Conservation (phyloP, 176 grass and related monocot species). For the Rhynchospora breviuscula region DNA sequence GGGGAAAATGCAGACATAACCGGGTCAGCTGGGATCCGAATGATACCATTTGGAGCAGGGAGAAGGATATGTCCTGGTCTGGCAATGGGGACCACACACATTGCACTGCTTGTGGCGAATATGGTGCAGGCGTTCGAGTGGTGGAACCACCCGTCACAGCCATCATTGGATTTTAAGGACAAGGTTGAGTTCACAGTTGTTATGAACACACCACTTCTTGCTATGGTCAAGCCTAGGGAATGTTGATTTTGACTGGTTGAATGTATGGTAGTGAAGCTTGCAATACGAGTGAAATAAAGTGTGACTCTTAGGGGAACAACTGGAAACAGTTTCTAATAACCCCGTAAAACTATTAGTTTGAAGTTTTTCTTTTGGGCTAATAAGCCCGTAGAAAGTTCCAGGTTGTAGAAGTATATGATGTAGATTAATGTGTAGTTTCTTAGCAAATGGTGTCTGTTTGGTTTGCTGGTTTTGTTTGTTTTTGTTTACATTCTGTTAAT, state of each 20-base stretch:
- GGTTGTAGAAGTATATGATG: background rate
- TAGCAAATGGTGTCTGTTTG: background rate
- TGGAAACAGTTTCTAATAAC: slow-evolving; percentile 10
- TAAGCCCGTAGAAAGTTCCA: background rate
- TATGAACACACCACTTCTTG: slow-evolving; percentile 62
- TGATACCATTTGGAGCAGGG: slow-evolving; percentile 87
- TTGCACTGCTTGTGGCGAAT: slow-evolving; percentile 70
- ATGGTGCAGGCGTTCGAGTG: slow-evolving; percentile 96
- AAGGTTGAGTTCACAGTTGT: slow-evolving; percentile 95
- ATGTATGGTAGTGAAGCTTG: background rate
- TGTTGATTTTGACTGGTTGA: slow-evolving; percentile 34
- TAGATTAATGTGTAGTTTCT: background rate
- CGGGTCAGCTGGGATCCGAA: slow-evolving; percentile 68
- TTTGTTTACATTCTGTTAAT: background rate
- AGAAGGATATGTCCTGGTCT: slow-evolving; percentile 81
- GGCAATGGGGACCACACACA: slow-evolving; percentile 78
- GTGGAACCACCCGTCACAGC: slow-evolving; percentile 61
- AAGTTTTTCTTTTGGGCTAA: background rate
- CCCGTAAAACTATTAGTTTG: background rate
- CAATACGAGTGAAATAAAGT: background rate
- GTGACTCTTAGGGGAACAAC: background rate
- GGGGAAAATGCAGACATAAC: slow-evolving; percentile 86
- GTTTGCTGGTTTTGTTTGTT: background rate
- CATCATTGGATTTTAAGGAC: slow-evolving; percentile 71
- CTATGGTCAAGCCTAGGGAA: slow-evolving; percentile 54